Evolutionary conservation across 2,329 filamentous ascomycete genomes (phyloP), one percentile per base, ranked within the genome.

Genomic region (Paraphaeosphaeria minitans): DNA sequence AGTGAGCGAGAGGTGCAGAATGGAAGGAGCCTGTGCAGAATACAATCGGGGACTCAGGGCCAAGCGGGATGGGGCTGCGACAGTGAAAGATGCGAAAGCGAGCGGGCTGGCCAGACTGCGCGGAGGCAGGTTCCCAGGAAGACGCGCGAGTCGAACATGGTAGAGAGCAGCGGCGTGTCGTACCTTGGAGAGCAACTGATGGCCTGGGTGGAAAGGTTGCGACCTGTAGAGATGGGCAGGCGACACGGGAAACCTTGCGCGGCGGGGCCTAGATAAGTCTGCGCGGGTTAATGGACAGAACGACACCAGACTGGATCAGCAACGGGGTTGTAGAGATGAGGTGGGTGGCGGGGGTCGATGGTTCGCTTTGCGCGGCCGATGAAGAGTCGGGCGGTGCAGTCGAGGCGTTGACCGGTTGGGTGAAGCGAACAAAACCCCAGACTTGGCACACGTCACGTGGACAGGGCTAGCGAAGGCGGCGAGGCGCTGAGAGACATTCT

Each of bases 1-100:
- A 62, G 72, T 75, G 71, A 75, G 72, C 70, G 64, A 62, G 68
- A 65, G 61, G 66, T 67, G 66, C 68, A 56, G 64, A 66, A 62
- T 52, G 58, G 59, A 61, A 57, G 51, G 57, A 65, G 63, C 69
- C 70, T 63, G 65, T 56, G 60, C 43, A 60, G 48, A 41, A 66
- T 64, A 57, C 53, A 65, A 55, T 54, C 63, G 63, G 10, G 66
- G 63, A 62, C 62, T 69, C 64, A 58, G 62, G 61, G 69, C 68
- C 64, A 66, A 62, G 62, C 53, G 53, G 57, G 35, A 59, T 42
- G 47, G 48, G 47, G 47, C 37, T 52, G 46, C 45, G 52, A 50
- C 58, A 57, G 66, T 55, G 54, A 63, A 59, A 63, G 56, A 57
- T 58, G 65, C 60, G 61, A 59, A 66, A 66, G 62, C 62, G 63